A percentile compares a stretch with the other conserved stretches of the same genome.
Conservation (phyloP, 768 basidiomycete species). For the Kwoniella mangroviensis region DNA sequence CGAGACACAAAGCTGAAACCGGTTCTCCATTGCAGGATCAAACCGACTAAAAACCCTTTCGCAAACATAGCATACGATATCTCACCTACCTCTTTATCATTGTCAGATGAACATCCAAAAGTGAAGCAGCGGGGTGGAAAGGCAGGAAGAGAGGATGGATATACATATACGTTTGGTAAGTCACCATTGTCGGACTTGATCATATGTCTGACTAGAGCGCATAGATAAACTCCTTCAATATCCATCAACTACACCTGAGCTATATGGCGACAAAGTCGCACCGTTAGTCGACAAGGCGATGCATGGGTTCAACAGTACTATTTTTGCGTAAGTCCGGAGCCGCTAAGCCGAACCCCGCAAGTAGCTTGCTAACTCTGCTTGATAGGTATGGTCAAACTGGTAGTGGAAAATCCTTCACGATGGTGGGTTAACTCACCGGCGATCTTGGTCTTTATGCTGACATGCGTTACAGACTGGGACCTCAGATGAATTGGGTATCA, state of each 20-base stretch:
- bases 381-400: slow-evolving; percentile 56
- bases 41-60: slow-evolving; percentile 45
- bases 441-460: neutral
- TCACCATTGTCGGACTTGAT: neutral
- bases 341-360: neutral
- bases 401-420: slow-evolving; percentile 53
- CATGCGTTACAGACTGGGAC: slow-evolving; percentile 41
- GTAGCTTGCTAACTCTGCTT: slow-evolving; percentile 10
- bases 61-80: slow-evolving; percentile 47
- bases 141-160: slow-evolving; percentile 52
- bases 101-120: slow-evolving; percentile 54
- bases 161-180: slow-evolving; percentile 55
- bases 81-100: slow-evolving; percentile 41
- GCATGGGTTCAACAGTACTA: slow-evolving; percentile 57
- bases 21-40: slow-evolving; percentile 34
- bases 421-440: slow-evolving; percentile 28
- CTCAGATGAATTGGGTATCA: slow-evolving; percentile 51
- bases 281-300: slow-evolving; percentile 55
- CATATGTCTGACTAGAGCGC: neutral
- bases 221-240: slow-evolving; percentile 48
- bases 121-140: slow-evolving; percentile 55
- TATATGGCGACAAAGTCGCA: slow-evolving; percentile 50
- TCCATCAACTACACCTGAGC: slow-evolving; percentile 48
- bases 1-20: slow-evolving; percentile 6
- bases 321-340: slow-evolving; percentile 49